Conservation (phyloP, 768 basidiomycete genomes). For the Lactifluus subvellereus region DNA sequence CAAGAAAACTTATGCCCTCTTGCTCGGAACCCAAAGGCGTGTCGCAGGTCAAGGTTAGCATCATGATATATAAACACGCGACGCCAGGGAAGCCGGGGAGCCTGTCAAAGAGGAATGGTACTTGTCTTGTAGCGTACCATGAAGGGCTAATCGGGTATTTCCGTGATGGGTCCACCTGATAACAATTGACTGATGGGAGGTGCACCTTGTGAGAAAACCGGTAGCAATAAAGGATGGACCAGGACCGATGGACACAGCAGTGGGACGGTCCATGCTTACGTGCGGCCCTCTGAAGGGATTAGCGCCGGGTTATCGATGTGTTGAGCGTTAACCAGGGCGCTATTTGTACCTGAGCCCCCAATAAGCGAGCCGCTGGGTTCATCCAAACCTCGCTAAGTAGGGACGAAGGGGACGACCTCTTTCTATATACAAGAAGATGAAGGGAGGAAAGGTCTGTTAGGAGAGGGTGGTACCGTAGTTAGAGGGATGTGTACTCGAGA, state of each 20-base stretch:
- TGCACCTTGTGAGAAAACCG: constrained; percentile 4
- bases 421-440: background rate
- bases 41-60: background rate
- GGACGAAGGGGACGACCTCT: background rate
- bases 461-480: constrained; percentile 2
- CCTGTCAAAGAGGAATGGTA: constrained; percentile 12
- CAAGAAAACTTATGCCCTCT: constrained; percentile 1
- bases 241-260: constrained; percentile 9
- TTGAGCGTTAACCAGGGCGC: constrained; percentile 11
- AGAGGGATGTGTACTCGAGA: background rate
- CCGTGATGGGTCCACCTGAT: constrained; percentile 31
- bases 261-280: constrained; percentile 8
- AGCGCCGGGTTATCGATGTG: constrained; percentile 20
- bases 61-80: constrained; percentile 13
- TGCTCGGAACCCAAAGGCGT: background rate
- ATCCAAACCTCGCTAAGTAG: background rate
- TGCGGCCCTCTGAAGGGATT: background rate
- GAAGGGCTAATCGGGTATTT: constrained; percentile 14
- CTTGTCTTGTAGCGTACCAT: background rate
- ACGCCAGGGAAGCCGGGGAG: background rate
- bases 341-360: constrained; percentile 11
- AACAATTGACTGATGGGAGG: constrained; percentile 49
- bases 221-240: constrained; percentile 18
- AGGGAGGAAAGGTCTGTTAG: background rate
- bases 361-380: constrained; percentile 10